Percentiles rank a stretch among this genome's conserved stretches.
Evolutionary conservation across 106 monocot genomes (phyloP).

Genomic region (Acorus calamus): DNA sequence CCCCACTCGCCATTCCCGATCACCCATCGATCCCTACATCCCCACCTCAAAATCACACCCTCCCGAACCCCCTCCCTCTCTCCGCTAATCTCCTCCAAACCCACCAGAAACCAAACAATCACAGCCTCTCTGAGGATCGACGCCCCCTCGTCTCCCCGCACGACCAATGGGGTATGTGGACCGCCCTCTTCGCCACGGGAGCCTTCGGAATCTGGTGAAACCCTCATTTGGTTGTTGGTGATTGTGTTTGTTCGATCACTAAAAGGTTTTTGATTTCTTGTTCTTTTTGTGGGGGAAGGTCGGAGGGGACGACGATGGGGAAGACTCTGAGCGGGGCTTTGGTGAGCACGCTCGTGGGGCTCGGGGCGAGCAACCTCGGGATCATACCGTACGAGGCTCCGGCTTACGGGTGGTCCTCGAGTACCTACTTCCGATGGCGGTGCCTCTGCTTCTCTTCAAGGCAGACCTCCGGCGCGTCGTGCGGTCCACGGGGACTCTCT

Average conservation of each 20-base stretch:
- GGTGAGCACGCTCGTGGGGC: constrained; percentile 61
- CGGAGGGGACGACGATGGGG: constrained; percentile 36
- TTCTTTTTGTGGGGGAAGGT: constrained; percentile 4
- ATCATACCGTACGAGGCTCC: constrained; percentile 46
- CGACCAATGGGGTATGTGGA: constrained; percentile 14
- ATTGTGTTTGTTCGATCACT: too few species aligned
- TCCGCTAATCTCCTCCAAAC: too few species aligned
- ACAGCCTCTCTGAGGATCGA: neutral
- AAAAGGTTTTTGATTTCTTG: too few species aligned
- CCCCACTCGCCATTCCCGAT: too few species aligned
- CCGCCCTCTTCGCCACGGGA: constrained; percentile 6
- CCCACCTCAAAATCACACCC: too few species aligned
- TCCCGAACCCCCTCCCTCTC: too few species aligned
- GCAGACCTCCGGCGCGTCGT: constrained; percentile 65
- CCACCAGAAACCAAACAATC: too few species aligned
- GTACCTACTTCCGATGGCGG: constrained; percentile 51
- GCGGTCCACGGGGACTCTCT: constrained; percentile 53
- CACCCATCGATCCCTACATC: too few species aligned
- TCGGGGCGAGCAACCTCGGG: constrained; percentile 59
- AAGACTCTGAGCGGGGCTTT: constrained; percentile 56
- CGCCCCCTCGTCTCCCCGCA: constrained; percentile 3
- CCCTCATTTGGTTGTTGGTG: neutral
- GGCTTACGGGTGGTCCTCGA: constrained; percentile 54
- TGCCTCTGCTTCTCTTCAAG: constrained; percentile 63
- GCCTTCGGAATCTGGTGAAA: constrained; percentile 9